Evolutionary conservation across 306 rosid genomes (phyloP).

Genomic region (Canavalia ensiformis): DNA sequence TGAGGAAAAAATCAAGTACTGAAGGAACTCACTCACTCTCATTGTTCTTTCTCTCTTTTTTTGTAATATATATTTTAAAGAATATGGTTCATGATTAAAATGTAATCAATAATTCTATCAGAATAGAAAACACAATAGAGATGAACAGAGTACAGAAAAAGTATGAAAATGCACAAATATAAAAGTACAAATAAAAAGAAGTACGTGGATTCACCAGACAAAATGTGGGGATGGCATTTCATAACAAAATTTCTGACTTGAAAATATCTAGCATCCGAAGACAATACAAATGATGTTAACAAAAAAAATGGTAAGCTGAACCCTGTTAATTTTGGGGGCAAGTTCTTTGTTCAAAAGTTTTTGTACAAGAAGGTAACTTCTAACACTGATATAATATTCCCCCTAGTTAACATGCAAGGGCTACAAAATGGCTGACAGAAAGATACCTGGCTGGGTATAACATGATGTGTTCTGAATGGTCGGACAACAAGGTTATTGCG

Average conservation of each 20-base stretch:
- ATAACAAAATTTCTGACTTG: slow-evolving; percentile 2
- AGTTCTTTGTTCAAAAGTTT: slow-evolving; percentile 8
- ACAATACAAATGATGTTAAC: neutral
- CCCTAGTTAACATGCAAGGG: slow-evolving; percentile 5
- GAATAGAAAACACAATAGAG: slow-evolving; percentile 4
- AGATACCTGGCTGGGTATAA: slow-evolving; percentile 93
- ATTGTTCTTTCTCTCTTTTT: neutral
- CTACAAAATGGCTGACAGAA: slow-evolving; percentile 10
- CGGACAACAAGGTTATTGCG: slow-evolving; percentile 92
- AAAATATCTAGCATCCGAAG: neutral
- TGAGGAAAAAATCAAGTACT: neutral
- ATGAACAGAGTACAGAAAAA: neutral
- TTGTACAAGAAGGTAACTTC: neutral
- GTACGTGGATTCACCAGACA: neutral
- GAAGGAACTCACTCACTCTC: neutral
- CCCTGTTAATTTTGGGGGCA: neutral
- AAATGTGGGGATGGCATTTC: slow-evolving; percentile 8
- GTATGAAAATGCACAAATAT: neutral
- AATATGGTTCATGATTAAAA: neutral
- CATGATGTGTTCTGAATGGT: slow-evolving; percentile 91
- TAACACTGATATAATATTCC: slow-evolving; percentile 5
- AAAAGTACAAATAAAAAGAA: neutral
- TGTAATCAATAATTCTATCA: neutral
- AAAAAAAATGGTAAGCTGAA: neutral
- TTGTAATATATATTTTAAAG: neutral